Evolutionary conservation across 202 grass and related monocot species (phyloP).

Genomic region (Bolboschoenoplectus hybrid): DNA sequence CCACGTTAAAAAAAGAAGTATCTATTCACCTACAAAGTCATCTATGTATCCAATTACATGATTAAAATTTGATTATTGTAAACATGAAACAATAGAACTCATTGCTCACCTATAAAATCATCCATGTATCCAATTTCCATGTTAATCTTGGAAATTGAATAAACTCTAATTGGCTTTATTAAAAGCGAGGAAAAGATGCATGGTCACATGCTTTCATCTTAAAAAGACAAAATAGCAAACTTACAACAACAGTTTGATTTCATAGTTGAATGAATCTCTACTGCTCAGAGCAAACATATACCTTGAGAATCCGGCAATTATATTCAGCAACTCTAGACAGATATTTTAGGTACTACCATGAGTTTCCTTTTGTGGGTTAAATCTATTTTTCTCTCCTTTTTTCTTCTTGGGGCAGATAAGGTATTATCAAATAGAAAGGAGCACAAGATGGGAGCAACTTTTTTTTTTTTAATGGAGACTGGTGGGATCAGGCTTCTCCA

Average conservation of each 20-base stretch:
- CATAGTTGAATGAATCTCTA: neutral
- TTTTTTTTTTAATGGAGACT: neutral
- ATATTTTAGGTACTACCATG: neutral
- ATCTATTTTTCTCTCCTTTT: neutral
- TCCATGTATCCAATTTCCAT: neutral
- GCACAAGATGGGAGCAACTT: neutral
- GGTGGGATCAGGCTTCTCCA: neutral
- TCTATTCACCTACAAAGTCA: neutral
- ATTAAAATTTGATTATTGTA: neutral
- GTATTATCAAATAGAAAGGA: neutral
- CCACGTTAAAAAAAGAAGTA: neutral
- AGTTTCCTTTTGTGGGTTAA: neutral
- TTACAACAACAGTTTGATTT: neutral
- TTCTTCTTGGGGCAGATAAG: neutral
- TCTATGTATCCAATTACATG: neutral
- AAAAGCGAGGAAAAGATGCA: no score
- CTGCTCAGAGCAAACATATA: neutral
- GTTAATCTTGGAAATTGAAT: neutral
- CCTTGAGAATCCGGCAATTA: neutral
- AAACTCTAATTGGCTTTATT: neutral
- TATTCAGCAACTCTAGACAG: neutral
- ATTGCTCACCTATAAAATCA: neutral
- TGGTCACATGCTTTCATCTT: no score
- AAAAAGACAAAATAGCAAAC: no score
- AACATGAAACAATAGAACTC: neutral